Base-by-base conservation (phyloP, 1,284 basidiomycete species). In the Ustilago sp. region DNA sequence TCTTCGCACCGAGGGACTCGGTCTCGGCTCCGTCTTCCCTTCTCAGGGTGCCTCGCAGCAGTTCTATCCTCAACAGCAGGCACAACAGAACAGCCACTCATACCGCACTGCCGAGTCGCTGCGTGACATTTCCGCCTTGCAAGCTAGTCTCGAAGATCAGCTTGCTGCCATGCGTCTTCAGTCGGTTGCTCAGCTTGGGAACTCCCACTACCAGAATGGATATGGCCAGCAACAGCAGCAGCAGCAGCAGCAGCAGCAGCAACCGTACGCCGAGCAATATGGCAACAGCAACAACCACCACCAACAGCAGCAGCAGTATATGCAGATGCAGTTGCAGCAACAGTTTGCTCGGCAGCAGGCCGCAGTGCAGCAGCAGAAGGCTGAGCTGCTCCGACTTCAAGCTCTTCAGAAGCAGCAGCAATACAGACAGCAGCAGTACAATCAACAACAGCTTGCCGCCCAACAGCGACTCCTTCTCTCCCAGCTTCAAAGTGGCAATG, bases 401-500 rank as follows among this genome's bases (percentile, higher is more conserved):
- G 77, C 77, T 39, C 47, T 80, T 31, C 72, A 79, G 65, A 76
- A 70, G 60, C 79, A 76, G 63, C 60, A 79, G 57, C 67, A 69
- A 39, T 66, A 74, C 34, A 34, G 64, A 17, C 66, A 69, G 51
- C 62, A 67, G 54, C 59, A 59, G 54, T 62, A 65, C 58, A 55
- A 35, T 41, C 70, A 78, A 63, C 78, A 77, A 50, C 75, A 77
- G 63, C 62, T 72, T 28, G 72, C 74, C 19, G 74, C 71, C 58
- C 81, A 83, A 62, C 80, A 83, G 59, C 81, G 75, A n/a, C 63
- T 68, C 32, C 65, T 83, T 5, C 71, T 83, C 11, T 71, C 79
- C 6, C 80, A 80, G 52, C 74, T 83, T 19, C 81, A 83, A 3
- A 64, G 64, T 13, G 60, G 64, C 51, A 57, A 48, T 43, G n/a